phyloP scores from a whole-genome alignment of 345 rosid genomes.

The Adansonia digitata region DNA sequence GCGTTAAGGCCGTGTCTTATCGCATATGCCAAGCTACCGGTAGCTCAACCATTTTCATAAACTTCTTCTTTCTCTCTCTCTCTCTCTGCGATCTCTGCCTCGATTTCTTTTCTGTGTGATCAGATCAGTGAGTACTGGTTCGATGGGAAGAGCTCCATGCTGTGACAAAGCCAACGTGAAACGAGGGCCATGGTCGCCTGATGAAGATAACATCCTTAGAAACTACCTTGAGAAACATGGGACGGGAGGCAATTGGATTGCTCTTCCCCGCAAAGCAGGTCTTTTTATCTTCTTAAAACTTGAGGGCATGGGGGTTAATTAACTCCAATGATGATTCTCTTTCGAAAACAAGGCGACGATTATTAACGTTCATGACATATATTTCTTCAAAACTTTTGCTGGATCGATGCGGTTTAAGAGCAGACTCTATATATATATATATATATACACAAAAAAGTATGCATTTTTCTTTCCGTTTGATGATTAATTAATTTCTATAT shows the following conservation, averaged over 20 bases:
- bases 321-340: background rate
- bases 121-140: background rate
- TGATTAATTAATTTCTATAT: background rate
- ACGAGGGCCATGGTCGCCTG: constrained; percentile 39
- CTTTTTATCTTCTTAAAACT: background rate
- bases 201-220: constrained; percentile 32
- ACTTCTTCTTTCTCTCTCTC: background rate
- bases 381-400: background rate
- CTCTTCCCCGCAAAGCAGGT: constrained; percentile 36
- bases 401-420: background rate
- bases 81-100: background rate
- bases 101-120: background rate
- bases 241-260: constrained; percentile 34
- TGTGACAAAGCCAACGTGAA: constrained; percentile 38
- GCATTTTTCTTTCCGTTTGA: background rate
- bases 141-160: constrained; percentile 40
- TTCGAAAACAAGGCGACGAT: background rate
- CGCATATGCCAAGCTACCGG: background rate
- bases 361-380: background rate
- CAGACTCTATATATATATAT: too few relatives aligned
- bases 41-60: background rate
- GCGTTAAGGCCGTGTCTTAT: background rate
- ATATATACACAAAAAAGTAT: too few relatives aligned
- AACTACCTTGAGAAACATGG: constrained; percentile 20
- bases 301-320: background rate